Conservation (phyloP, 305 asterid species). For the Striga hermonthica region DNA sequence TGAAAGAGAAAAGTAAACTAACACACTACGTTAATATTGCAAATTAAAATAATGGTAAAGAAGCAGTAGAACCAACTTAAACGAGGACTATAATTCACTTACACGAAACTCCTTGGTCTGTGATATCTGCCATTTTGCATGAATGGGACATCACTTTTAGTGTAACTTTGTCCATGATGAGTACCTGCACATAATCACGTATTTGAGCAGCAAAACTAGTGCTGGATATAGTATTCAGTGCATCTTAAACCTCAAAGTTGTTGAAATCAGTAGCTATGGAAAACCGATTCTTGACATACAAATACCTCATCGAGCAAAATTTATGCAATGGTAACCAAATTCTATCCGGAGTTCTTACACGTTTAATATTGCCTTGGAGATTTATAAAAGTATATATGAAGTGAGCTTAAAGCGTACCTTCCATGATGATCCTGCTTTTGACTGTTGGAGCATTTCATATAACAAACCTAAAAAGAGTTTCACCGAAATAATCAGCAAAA, state of each 20-base stretch:
- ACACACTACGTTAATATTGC: not conserved
- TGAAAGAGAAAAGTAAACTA: not conserved
- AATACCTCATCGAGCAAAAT: no score
- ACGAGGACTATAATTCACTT: conserved; percentile 33
- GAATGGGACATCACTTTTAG: conserved; percentile 89
- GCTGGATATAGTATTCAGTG: not conserved
- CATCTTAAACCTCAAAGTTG: not conserved
- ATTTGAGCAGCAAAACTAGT: conserved; percentile 3
- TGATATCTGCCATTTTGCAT: conserved; percentile 97
- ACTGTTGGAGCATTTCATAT: conserved; percentile 76
- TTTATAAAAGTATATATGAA: no score
- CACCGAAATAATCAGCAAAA: conserved; percentile 24
- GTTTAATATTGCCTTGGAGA: no score
- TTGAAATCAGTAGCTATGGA: no score
- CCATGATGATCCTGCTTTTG: conserved; percentile 75
- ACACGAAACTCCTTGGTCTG: conserved; percentile 96
- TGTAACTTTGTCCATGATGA: conserved; percentile 97
- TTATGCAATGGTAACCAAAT: no score
- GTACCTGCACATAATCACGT: conserved; percentile 58
- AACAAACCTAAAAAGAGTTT: conserved; percentile 50
- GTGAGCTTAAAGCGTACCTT: conserved; percentile 51
- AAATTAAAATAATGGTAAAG: not conserved
- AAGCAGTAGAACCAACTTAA: not conserved
- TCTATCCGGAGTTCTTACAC: no score
- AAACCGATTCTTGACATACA: no score